These are phyloP conservation scores for Circinella umbellata DNA, from an alignment of 371 early-diverging fungal species.

Conservation along the genomic window DNA sequence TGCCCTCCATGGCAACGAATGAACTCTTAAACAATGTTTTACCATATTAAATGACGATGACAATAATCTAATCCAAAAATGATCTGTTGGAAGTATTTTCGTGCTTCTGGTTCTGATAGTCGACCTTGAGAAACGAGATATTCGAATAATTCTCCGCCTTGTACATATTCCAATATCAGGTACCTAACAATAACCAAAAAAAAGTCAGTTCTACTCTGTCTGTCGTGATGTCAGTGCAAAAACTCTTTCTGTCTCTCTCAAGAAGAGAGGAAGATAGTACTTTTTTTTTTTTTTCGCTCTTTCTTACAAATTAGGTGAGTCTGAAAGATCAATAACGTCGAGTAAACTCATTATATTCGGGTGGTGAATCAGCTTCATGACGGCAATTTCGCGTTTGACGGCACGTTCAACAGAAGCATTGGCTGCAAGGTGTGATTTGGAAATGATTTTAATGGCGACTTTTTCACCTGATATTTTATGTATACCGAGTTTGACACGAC, in stretches of 20 bases:
- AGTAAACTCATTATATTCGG: slow-evolving; percentile 88
- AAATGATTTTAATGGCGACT: slow-evolving; percentile 92
- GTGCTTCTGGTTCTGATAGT: slow-evolving; percentile 87
- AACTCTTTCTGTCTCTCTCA: too few species aligned
- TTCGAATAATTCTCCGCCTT: slow-evolving; percentile 97
- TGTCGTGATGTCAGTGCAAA: too few species aligned
- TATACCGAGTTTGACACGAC: slow-evolving; percentile 79
- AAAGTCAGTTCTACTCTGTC: too few species aligned
- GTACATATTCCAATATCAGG: slow-evolving; percentile 95
- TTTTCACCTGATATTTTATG: slow-evolving; percentile 77
- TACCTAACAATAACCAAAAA: slow-evolving; percentile 54
- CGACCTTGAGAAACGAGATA: slow-evolving; percentile 88
- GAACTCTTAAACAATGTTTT: slow-evolving; percentile 7
- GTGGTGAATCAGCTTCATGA: slow-evolving; percentile 93
- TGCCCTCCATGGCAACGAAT: too few species aligned
- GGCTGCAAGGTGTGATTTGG: slow-evolving; percentile 65
- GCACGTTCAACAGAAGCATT: slow-evolving; percentile 73
- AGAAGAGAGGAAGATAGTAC: too few species aligned
- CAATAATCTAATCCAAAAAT: slow-evolving; percentile 93
- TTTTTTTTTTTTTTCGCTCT: too few species aligned
- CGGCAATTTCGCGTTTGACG: slow-evolving; percentile 92
- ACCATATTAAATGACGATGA: slow-evolving; percentile 92
- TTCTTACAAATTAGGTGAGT: slow-evolving; percentile 70
- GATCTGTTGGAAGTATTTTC: slow-evolving; percentile 95
- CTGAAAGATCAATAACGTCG: slow-evolving; percentile 83